Evolutionary conservation across 2,329 filamentous ascomycete genomes (phyloP), one percentile per base, ranked within the genome.

Genomic region (Akanthomyces uredinophilus): DNA sequence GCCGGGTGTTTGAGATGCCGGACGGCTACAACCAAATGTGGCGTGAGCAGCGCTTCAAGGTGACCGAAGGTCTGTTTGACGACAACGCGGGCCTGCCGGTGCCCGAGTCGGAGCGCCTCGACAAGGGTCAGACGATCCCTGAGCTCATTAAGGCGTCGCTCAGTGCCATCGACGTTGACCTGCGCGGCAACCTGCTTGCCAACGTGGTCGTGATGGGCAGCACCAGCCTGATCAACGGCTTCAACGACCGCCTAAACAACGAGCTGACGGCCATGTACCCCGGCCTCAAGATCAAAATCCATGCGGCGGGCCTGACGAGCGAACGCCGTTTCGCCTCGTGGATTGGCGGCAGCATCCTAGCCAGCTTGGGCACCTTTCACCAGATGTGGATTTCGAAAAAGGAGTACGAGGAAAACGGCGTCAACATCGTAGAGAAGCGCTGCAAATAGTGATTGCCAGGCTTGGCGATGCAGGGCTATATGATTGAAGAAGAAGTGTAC

Each of bases 371-470:
- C 11, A 96, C 93, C 16, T 99, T 99, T 78, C 95, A 99, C 79
- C 95, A 99, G 80, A 94, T 99, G 90, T 99, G 95, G 95, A 96
- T 99, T 69, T 94, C 89, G 27, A 91, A 87, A 76, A 96, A 96
- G 81, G 95, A 99, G 79, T 98, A 97, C 70, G 92, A 97, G 66
- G 96, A 99, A 81, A 93, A 96, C 74, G 95, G 95, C 1, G 81
- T 87, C 6, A 86, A 86, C 66, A 93, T 98, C 69, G 91, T 98
- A 50, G 94, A 98, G 82, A 97, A 96, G 85, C 83, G 94, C 70
- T 98, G 94, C 83, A 96, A 96, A 80, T 98, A 79, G 68, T 65
- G 51, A 47, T 46, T 51, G 56, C n/a, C 46, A 6, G 24, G 52
- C 52, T 49, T 43, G 37, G 18, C 10, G 43, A 24, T 52, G 27